Percentiles rank a stretch among this genome's conserved stretches.
phyloP scores from a whole-genome alignment of 2,329 filamentous ascomycete species.

The Didymella keratinophila region DNA sequence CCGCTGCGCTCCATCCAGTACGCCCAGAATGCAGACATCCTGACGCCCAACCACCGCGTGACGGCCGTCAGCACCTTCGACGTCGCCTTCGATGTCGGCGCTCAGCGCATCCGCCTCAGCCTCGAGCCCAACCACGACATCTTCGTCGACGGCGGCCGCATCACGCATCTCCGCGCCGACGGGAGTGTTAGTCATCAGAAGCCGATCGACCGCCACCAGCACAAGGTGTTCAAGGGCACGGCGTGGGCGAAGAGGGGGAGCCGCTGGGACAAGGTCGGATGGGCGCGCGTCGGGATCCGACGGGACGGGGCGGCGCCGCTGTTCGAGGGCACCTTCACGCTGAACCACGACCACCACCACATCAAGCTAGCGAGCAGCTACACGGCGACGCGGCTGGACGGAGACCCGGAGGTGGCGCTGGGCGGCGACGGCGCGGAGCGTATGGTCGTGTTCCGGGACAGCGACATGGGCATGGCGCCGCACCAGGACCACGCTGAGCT shows the following conservation, averaged over 20 bases:
- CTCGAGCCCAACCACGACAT: constrained; percentile 93
- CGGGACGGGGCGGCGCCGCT: constrained; percentile 79
- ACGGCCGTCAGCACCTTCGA: constrained; percentile 86
- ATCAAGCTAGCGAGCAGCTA: constrained; percentile 80
- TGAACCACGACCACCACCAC: constrained; percentile 85
- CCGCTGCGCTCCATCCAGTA: constrained; percentile 77
- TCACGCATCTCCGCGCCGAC: constrained; percentile 76
- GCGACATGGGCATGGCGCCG: constrained; percentile 68
- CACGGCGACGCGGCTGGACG: constrained; percentile 69
- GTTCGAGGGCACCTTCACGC: constrained; percentile 88
- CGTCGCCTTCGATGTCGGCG: constrained; percentile 76
- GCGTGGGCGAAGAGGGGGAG: constrained; percentile 78
- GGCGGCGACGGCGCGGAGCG: constrained; percentile 68
- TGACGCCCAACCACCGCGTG: constrained; percentile 79
- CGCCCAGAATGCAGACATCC: constrained; percentile 77
- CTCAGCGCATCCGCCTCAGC: constrained; percentile 74
- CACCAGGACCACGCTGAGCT: constrained; percentile 66
- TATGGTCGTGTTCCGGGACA: constrained; percentile 93
- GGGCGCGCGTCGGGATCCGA: constrained; percentile 81
- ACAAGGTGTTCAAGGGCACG: constrained; percentile 85
- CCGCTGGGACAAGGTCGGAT: constrained; percentile 84
- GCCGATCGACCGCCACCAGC: constrained; percentile 72
- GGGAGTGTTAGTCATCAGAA: constrained; percentile 74
- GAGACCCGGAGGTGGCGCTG: constrained; percentile 70
- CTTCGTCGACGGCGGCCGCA: constrained; percentile 74